Base-by-base conservation (phyloP, 176 grass and related monocot genomes). In the Secale cereale region DNA sequence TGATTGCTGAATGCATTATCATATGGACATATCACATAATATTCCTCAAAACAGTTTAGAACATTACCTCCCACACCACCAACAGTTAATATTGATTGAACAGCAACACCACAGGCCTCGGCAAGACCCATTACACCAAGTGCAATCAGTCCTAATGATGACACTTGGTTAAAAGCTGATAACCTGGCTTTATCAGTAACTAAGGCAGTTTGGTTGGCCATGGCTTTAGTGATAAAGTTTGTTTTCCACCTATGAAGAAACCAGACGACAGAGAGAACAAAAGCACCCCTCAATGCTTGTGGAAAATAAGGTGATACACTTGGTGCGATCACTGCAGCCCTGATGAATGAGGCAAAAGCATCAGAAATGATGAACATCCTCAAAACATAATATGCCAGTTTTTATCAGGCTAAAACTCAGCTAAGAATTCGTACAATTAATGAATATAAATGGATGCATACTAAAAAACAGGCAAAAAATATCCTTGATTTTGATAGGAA, bases 171-270 rank as follows among this genome's bases (percentile, higher is more conserved):
- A 76, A 98, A 68, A 52, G 90, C 85, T 26, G 94, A 98, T 36
- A 98, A 59, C 81, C 81, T 95, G 30, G 91, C 91, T 31, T 82
- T 83, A 19, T 98, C 93, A 69, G 90, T 52, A 32, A 76, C 89
- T 80, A 77, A 37, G 35, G 31, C 64, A 69, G 65, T 62, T 81
- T 84, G 63, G 54, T 78, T 93, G 9, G 83, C 20, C 81, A 92
- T 78, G 72, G 85, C 78, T 81, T 70, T 94, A 78, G 89, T 35
- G 26, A 98, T 91, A 85, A 94, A 91, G 50, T 91, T 94, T 36
- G 81, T 89, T 94, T 98, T 98, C 90, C 97, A 98, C 76, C 93
- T 87, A 62, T 95, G 97, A 87, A 98, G 89, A 84, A 98, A 98
- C 97, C 97, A 98, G 57, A 96, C 81, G 83, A 94, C 85, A 41